These are phyloP conservation scores for Fusarium marasasianum DNA, from an alignment of 2,329 filamentous ascomycete genomes.

Conservation along the genomic window DNA sequence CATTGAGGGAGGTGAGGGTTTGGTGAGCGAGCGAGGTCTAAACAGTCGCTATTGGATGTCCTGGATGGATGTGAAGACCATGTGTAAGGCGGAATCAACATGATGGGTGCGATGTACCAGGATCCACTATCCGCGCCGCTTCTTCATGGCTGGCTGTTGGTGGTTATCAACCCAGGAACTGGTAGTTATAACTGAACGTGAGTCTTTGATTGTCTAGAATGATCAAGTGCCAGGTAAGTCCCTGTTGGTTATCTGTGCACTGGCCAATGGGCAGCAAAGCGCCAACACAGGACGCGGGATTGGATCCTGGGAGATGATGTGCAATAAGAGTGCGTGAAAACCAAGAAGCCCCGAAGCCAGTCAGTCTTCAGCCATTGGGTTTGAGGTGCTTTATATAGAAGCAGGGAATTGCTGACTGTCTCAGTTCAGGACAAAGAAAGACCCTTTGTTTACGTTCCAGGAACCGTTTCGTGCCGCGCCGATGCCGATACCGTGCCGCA, in stretches of 20 bases:
- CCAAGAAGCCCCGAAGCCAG: neutral
- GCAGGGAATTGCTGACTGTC: neutral
- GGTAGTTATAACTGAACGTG: neutral
- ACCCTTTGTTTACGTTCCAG: neutral
- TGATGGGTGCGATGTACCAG: slow-evolving; percentile 5
- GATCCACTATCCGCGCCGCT: neutral
- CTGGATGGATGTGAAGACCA: slow-evolving; percentile 6
- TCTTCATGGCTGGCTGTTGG: neutral
- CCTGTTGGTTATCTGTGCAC: slow-evolving; percentile 1
- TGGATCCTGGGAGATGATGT: slow-evolving; percentile 27
- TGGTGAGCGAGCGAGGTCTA: slow-evolving; percentile 7
- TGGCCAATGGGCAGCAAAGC: slow-evolving; percentile 22
- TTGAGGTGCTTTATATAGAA: neutral
- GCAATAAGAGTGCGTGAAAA: slow-evolving; percentile 10
- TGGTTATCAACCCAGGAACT: neutral
- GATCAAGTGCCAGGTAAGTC: slow-evolving; percentile 1
- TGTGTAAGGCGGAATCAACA: neutral
- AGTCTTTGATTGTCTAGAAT: neutral
- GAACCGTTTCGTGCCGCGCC: slow-evolving; percentile 4
- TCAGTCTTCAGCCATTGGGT: neutral
- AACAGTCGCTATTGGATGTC: neutral
- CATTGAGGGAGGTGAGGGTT: neutral
- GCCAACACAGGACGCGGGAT: slow-evolving; percentile 27
- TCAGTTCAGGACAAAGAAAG: neutral
- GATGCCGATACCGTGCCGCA: neutral